Evolutionary conservation across 2,329 filamentous ascomycete genomes (phyloP).

Genomic region (Diplodia sapinea): DNA sequence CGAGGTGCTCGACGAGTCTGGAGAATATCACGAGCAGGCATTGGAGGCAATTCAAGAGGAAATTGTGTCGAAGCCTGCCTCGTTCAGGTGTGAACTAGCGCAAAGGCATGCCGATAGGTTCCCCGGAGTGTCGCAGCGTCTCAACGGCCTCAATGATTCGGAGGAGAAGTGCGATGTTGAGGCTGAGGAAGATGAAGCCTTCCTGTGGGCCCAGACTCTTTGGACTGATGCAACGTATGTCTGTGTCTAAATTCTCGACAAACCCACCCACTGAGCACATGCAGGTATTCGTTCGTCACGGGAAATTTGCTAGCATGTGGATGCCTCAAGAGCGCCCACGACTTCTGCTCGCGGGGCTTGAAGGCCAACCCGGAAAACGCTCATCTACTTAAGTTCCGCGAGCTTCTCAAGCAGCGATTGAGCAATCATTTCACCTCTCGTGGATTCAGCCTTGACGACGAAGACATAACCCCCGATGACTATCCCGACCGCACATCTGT

Average conservation of each 20-base stretch:
- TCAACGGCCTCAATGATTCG: background rate
- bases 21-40: slow-evolving; percentile 79
- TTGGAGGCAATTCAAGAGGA: slow-evolving; percentile 54
- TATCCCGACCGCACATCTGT: slow-evolving; percentile 74
- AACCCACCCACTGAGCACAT: slow-evolving; percentile 34
- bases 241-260: background rate
- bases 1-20: slow-evolving; percentile 76
- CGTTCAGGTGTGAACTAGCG: background rate
- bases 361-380: slow-evolving; percentile 60
- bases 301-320: slow-evolving; percentile 65
- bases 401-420: slow-evolving; percentile 53
- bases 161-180: slow-evolving; percentile 10
- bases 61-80: background rate
- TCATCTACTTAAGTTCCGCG: slow-evolving; percentile 61
- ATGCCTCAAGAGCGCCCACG: slow-evolving; percentile 70
- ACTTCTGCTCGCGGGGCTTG: slow-evolving; percentile 69
- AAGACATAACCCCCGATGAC: slow-evolving; percentile 58
- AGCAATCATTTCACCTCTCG: slow-evolving; percentile 38
- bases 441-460: slow-evolving; percentile 42
- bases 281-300: slow-evolving; percentile 46
- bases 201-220: slow-evolving; percentile 36
- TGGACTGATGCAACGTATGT: slow-evolving; percentile 43
- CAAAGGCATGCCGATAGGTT: background rate
- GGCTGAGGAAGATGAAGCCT: slow-evolving; percentile 33
- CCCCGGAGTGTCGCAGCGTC: slow-evolving; percentile 5